phyloP scores from a whole-genome alignment of 257 asterid species.

The Agastache rugosa region DNA sequence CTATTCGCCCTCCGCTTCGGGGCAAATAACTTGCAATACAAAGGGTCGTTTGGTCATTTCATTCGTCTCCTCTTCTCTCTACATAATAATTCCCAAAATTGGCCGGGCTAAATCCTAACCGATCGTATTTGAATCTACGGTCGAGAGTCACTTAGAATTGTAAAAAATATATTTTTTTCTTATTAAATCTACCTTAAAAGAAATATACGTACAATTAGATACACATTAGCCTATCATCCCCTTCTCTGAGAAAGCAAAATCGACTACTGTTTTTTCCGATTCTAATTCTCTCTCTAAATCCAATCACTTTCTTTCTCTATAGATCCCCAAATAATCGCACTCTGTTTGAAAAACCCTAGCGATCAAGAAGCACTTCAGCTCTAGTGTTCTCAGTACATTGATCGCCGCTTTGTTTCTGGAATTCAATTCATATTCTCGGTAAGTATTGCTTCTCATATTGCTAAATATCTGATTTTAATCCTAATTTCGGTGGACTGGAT shows the following conservation, averaged over 20 bases:
- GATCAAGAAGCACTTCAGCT: slow-evolving; percentile 32
- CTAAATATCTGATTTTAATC: neutral
- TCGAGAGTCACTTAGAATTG: neutral
- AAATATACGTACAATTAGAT: slow-evolving; percentile 32
- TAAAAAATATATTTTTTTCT: neutral
- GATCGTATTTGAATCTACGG: slow-evolving; percentile 32
- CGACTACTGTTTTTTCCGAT: slow-evolving; percentile 33
- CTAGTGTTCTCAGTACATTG: slow-evolving; percentile 35
- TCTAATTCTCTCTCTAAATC: slow-evolving; percentile 31
- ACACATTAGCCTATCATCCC: slow-evolving; percentile 22
- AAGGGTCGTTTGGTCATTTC: slow-evolving; percentile 38
- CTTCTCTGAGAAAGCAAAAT: slow-evolving; percentile 38
- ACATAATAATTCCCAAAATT: neutral
- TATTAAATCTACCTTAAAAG: neutral
- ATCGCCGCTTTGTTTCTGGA: slow-evolving; percentile 28
- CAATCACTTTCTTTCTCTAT: slow-evolving; percentile 31
- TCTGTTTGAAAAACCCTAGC: slow-evolving; percentile 39
- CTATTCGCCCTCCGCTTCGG: slow-evolving; percentile 21
- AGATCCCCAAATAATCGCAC: slow-evolving; percentile 50
- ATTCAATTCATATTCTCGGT: slow-evolving; percentile 39
- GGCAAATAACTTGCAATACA: neutral
- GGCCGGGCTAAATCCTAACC: slow-evolving; percentile 34
- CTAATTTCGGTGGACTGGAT: slow-evolving; percentile 1
- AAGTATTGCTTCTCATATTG: neutral
- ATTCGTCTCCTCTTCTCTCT: neutral